Percentiles rank a stretch among this genome's conserved stretches.
These are phyloP conservation scores for grape (Vitis vinifera) DNA, from an alignment of 164 flowering plant species.

Conservation along the genomic window ASM3070453v1 NC_081819.1:16804001-16804500, in stretches of 20 bases:
- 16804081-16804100: not conserved
- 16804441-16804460: not conserved
- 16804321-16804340: constrained; percentile 35
- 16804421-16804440: constrained; percentile 71
- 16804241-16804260: constrained; percentile 57
- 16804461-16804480: constrained; percentile 5
- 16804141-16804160: constrained; percentile 68
- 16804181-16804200: constrained; percentile 82
- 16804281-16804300: constrained; percentile 30
- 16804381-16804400: constrained; percentile 55
- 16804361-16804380: constrained; percentile 58
- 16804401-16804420: constrained; percentile 64
- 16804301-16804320: constrained; percentile 27
- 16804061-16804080: not conserved
- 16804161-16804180: constrained; percentile 75
- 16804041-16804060: constrained; percentile 28
- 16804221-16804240: constrained; percentile 61
- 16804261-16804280: constrained; percentile 48
- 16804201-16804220: constrained; percentile 60
- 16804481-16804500: not conserved
- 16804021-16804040: constrained; percentile 49
- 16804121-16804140: constrained; percentile 38
- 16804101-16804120: constrained; percentile 2
- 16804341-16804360: constrained; percentile 29
- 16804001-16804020: constrained; percentile 66